These are phyloP conservation scores for Rhynchosporium agropyri DNA, from an alignment of 2,329 filamentous ascomycete genomes.

Conservation along the genomic window DNA sequence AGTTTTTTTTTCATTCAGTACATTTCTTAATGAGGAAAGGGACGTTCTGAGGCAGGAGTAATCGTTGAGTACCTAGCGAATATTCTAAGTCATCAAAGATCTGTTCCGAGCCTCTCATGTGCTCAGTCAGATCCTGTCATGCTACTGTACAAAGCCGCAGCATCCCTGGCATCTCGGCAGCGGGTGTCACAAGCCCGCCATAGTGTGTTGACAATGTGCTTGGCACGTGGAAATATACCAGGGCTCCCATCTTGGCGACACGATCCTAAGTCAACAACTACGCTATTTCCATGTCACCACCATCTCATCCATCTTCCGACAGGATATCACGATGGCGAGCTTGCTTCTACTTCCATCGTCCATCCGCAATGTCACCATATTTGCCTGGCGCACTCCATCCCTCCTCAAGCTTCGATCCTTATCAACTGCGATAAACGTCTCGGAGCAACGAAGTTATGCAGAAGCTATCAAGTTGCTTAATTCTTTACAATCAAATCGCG, in stretches of 20 bases:
- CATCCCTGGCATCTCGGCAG: constrained; percentile 15
- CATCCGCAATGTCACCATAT: constrained; percentile 17
- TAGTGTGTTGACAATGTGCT: constrained; percentile 5
- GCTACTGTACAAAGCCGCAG: too few species aligned
- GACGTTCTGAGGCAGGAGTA: too few species aligned
- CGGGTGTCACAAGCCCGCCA: neutral
- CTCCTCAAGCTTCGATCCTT: constrained; percentile 15
- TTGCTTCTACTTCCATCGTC: constrained; percentile 14
- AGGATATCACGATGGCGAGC: constrained; percentile 23
- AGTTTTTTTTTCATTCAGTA: too few species aligned
- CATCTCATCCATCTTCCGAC: neutral
- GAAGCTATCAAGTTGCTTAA: constrained; percentile 35
- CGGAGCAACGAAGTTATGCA: constrained; percentile 24
- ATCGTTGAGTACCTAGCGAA: too few species aligned
- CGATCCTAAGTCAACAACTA: neutral
- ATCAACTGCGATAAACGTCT: constrained; percentile 4
- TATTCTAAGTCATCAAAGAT: too few species aligned
- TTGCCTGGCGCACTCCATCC: neutral
- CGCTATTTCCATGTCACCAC: neutral
- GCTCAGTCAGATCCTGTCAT: too few species aligned
- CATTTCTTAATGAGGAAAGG: too few species aligned
- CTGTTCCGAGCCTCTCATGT: too few species aligned
- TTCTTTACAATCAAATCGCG: constrained; percentile 37
- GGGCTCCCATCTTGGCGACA: neutral
- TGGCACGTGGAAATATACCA: neutral